Evolutionary conservation across 805 yeast species (phyloP).

Genomic region (Wickerhamomyces bisporus): DNA sequence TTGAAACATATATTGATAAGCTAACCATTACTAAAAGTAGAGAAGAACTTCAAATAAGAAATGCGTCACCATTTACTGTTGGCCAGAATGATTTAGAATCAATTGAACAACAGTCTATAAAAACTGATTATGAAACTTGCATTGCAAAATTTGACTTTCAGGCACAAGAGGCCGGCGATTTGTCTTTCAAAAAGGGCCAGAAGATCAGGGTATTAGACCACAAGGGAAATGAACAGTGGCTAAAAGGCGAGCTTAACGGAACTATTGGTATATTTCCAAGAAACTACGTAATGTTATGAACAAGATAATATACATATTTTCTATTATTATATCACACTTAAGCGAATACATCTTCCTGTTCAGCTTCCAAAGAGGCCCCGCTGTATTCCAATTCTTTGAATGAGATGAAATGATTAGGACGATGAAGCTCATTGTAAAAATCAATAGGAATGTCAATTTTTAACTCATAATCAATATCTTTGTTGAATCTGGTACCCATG

Average conservation of each 20-base stretch:
- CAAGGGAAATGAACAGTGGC: slow-evolving; percentile 16
- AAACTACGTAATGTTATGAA: slow-evolving; percentile 13
- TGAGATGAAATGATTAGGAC: slow-evolving; percentile 80
- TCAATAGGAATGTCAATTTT: slow-evolving; percentile 76
- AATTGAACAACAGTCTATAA: no score
- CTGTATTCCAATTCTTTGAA: slow-evolving; percentile 62
- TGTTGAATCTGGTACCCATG: slow-evolving; percentile 77
- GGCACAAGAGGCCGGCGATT: slow-evolving; percentile 36
- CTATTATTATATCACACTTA: slow-evolving; percentile 2
- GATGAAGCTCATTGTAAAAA: slow-evolving; percentile 80
- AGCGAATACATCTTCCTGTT: slow-evolving; percentile 59
- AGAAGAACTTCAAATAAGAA: slow-evolving; percentile 5
- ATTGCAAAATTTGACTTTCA: slow-evolving; percentile 36
- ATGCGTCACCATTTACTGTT: no score
- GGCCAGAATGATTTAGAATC: no score
- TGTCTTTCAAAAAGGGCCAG: slow-evolving; percentile 40
- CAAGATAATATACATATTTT: background rate
- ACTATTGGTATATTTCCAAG: slow-evolving; percentile 18
- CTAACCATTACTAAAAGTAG: slow-evolving; percentile 7
- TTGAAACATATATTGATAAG: slow-evolving; percentile 1
- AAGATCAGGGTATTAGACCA: slow-evolving; percentile 32
- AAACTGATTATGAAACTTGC: slow-evolving; percentile 22
- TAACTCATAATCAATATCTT: slow-evolving; percentile 52
- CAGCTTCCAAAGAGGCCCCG: slow-evolving; percentile 49
- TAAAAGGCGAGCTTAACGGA: slow-evolving; percentile 20